Conservation (phyloP, 2,329 filamentous ascomycete genomes). For the Chalaropsis ovoidea region DNA sequence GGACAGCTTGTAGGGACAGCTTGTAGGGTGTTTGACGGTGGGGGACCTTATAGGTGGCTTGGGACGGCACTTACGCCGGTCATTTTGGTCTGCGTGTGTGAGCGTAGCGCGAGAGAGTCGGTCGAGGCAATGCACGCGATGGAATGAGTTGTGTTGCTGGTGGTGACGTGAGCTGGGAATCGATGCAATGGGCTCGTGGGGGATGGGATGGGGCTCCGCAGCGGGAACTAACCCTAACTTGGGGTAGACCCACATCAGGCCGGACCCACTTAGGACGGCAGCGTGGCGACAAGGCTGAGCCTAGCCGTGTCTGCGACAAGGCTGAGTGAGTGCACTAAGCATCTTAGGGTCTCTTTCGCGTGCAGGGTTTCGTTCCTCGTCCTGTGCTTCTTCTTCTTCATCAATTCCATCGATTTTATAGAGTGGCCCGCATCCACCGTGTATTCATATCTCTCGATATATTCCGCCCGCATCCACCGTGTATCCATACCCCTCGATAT, state of each 20-base stretch:
- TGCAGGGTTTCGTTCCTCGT: background rate
- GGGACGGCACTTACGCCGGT: slow-evolving; percentile 10
- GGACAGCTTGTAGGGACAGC: background rate
- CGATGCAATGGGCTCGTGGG: background rate
- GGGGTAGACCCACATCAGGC: background rate
- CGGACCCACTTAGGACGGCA: background rate
- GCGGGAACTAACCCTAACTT: background rate
- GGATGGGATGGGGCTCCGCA: background rate
- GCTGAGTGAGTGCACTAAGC: background rate
- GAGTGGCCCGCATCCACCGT: too few relatives aligned
- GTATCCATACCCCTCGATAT: too few relatives aligned
- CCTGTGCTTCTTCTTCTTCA: background rate
- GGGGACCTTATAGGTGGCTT: background rate
- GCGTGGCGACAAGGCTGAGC: background rate
- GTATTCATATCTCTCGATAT: background rate
- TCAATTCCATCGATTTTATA: too few relatives aligned
- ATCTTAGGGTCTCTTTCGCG: background rate
- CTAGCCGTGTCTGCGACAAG: background rate
- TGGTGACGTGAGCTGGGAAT: slow-evolving; percentile 2
- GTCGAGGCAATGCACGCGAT: too few relatives aligned
- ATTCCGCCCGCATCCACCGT: too few relatives aligned
- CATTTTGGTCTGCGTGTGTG: background rate
- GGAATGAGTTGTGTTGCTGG: too few relatives aligned
- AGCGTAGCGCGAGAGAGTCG: too few relatives aligned
- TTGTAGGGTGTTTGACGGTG: too few relatives aligned